A percentile compares a stretch with the other conserved stretches of the same genome.
Conservation (phyloP, 495 filamentous ascomycete species). For the Xylona heveae region DNA sequence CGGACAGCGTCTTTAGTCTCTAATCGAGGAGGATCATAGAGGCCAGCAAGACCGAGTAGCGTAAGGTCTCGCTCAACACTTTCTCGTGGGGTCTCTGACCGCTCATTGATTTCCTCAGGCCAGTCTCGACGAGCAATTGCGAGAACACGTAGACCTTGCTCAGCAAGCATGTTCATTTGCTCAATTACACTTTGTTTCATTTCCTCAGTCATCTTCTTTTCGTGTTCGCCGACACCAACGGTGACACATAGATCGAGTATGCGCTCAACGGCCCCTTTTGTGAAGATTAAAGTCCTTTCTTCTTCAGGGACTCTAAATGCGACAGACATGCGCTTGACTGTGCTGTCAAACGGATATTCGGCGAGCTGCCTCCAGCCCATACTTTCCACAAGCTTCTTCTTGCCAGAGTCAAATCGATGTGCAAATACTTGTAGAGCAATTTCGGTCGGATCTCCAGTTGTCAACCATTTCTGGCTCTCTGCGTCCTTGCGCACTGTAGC, state of each 20-base stretch:
- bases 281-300: conserved; percentile 25
- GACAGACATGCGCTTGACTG: conserved; percentile 70
- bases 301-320: conserved; percentile 30
- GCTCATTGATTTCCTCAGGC: conserved; percentile 10
- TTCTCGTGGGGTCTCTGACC: conserved; percentile 14
- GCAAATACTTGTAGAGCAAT: conserved; percentile 67
- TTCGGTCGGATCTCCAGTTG: conserved; percentile 66
- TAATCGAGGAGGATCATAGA: conserved; percentile 53
- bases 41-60: conserved; percentile 48
- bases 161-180: conserved; percentile 35
- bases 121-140: conserved; percentile 29
- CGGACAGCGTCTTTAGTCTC: conserved; percentile 44
- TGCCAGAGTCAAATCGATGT: conserved; percentile 43
- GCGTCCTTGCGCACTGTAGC: conserved; percentile 42
- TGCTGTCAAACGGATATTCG: conserved; percentile 66
- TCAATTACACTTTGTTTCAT: conserved; percentile 13
- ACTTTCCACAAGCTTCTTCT: no score
- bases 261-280: conserved; percentile 66
- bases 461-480: conserved; percentile 35
- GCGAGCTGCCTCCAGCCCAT: conserved; percentile 45
- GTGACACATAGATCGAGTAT: conserved; percentile 49
- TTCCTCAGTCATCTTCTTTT: conserved; percentile 32
- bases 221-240: conserved; percentile 16
- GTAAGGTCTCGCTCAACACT: conserved; percentile 33
- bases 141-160: conserved; percentile 61